Percentiles rank a stretch among this genome's conserved stretches.
Conservation (phyloP, 2,329 filamentous ascomycete genomes). For the Beauveria rudraprayagi region DNA sequence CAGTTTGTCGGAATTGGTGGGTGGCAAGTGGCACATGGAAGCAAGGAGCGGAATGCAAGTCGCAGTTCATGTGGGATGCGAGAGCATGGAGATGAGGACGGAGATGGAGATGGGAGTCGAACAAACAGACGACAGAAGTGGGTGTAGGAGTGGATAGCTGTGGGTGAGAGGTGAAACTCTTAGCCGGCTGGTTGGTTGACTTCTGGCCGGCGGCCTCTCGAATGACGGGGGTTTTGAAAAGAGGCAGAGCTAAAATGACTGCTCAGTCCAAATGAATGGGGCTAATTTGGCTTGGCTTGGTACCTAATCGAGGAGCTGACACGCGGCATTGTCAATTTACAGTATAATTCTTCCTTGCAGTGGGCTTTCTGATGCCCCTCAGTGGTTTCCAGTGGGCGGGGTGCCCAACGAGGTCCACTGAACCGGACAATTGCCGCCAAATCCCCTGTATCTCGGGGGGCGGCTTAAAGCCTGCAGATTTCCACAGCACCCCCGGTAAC, state of each 20-base stretch:
- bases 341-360: no score
- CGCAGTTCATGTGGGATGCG: not conserved
- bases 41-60: not conserved
- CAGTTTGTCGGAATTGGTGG: not conserved
- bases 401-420: no score
- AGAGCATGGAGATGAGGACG: not conserved
- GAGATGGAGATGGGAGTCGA: not conserved
- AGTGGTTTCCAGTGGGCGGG: no score
- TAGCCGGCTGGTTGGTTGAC: not conserved
- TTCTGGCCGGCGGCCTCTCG: constrained; percentile 2
- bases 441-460: not conserved
- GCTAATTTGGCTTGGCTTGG: no score
- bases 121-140: not conserved
- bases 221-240: not conserved
- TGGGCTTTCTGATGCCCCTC: no score
- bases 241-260: no score
- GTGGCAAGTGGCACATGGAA: not conserved
- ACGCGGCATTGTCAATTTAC: no score
- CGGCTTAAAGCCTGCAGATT: not conserved
- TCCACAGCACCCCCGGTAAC: not conserved
- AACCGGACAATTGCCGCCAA: not conserved
- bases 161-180: not conserved
- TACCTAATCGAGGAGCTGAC: not conserved
- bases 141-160: not conserved
- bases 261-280: no score